Base-by-base conservation (phyloP, 805 yeast species). In the Millerago galiae region DNA sequence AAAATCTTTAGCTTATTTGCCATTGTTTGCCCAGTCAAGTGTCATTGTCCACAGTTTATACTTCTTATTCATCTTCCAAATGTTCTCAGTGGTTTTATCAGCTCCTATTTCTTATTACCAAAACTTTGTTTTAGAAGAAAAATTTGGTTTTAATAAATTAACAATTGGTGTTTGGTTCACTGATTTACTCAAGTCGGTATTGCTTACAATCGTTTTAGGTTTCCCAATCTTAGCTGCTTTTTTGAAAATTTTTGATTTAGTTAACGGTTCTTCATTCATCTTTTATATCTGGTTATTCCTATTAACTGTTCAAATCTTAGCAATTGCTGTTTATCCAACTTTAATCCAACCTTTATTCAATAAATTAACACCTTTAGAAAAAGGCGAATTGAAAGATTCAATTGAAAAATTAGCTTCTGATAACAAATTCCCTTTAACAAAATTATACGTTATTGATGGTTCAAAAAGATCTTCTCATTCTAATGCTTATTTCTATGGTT, bases 391-490 rank as follows among this genome's bases (percentile, higher is more conserved):
- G 66, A 86, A 86, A 61, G 65, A 74, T 10, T 79, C 84, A 5
- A 88, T 93, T 62, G 95, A 89, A 62, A 69, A 75, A 14, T 75
- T 93, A 50, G 96, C 98, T 15, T 59, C 68, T 13, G 65, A 72
- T 41, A 83, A 86, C 58, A 70, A 77, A 29, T 93, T 93, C 77
- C 99, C 99, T 47, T 75, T 91, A 58, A 77, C 82, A 43, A 80
- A 88, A 57, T 69, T 93, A 42, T 87, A 76, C 56, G 97, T 90
- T 37, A 80, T 90, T 59, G 99, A 93, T 62, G 97, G 98, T n/a
- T 90, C 98, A 34, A 87, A 84, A 60, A 83, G 98, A 70, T 87
- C 96, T 1, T 79, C 95, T 8, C 99, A 93, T 65, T 91, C 98
- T 8, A 93, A 93, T 60, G 99, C 99, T 34, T 91, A 88, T 63